Evolutionary conservation across 257 asterid species (phyloP).

Genomic region (Nemophila menziesii): DNA sequence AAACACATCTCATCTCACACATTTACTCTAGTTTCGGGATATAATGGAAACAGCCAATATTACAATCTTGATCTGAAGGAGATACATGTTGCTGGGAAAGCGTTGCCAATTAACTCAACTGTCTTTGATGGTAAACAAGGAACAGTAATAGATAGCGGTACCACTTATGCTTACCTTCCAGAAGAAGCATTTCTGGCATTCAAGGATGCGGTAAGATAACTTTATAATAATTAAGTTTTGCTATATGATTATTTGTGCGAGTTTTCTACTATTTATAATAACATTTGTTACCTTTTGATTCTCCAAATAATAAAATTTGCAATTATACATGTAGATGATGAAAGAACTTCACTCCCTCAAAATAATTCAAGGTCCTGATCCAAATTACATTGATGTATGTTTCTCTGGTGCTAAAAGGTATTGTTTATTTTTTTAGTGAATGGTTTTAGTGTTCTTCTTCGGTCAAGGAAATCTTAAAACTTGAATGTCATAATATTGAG

Average conservation of each 20-base stretch:
- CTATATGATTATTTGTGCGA: no score
- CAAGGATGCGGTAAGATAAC: slow-evolving; percentile 70
- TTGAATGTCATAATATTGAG: slow-evolving; percentile 18
- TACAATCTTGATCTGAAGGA: slow-evolving; percentile 94
- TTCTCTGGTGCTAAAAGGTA: slow-evolving; percentile 99
- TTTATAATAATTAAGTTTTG: background rate
- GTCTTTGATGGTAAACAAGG: slow-evolving; percentile 89
- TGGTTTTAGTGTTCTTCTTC: background rate
- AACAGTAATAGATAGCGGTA: slow-evolving; percentile 90
- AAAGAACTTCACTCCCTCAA: slow-evolving; percentile 57
- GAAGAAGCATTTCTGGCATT: slow-evolving; percentile 73
- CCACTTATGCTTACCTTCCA: slow-evolving; percentile 95
- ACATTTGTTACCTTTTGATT: background rate
- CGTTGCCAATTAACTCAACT: slow-evolving; percentile 41
- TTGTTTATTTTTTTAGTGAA: no score
- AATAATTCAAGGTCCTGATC: slow-evolving; percentile 83
- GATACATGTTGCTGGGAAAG: slow-evolving; percentile 95
- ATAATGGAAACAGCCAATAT: slow-evolving; percentile 99
- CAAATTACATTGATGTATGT: slow-evolving; percentile 81
- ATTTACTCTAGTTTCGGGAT: slow-evolving; percentile 99
- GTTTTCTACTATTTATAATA: no score
- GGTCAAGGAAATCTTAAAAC: no score
- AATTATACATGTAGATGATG: slow-evolving; percentile 43
- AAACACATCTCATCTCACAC: slow-evolving; percentile 87
- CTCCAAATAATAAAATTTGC: background rate